Evolutionary conservation across 2,329 filamentous ascomycete genomes (phyloP).

Genomic region (Bipolaris gigantea): DNA sequence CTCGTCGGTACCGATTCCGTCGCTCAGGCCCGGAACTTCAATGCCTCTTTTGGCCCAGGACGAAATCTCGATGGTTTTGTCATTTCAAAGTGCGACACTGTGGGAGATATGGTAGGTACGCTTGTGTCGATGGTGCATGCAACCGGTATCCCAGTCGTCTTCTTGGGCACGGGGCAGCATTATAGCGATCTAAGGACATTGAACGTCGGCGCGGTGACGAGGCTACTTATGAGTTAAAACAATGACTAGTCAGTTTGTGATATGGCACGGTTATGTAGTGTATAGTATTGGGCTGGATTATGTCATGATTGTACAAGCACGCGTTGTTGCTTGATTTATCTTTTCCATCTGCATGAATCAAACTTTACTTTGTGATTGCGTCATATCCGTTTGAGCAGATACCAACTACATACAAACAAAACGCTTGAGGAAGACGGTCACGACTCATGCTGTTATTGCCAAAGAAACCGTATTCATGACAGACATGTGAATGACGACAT

Average conservation of each 20-base stretch:
- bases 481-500: slow-evolving; percentile 4
- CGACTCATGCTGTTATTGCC: background rate
- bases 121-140: slow-evolving; percentile 97
- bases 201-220: slow-evolving; percentile 66
- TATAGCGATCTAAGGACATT: slow-evolving; percentile 66
- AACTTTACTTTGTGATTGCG: background rate
- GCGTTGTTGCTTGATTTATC: background rate
- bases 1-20: slow-evolving; percentile 95
- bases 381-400: background rate
- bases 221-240: slow-evolving; percentile 60
- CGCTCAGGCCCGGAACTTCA: slow-evolving; percentile 95
- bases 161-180: slow-evolving; percentile 75
- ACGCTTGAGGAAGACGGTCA: background rate
- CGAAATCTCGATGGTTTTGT: slow-evolving; percentile 92
- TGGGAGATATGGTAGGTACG: slow-evolving; percentile 98
- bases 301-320: background rate
- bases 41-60: slow-evolving; percentile 81
- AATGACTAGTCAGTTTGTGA: slow-evolving; percentile 2
- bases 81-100: slow-evolving; percentile 97
- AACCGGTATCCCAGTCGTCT: slow-evolving; percentile 92
- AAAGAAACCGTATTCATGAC: background rate
- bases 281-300: slow-evolving; percentile 2
- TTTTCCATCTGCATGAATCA: background rate
- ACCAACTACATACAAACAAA: background rate
- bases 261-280: background rate